These are phyloP conservation scores for Macrophomina phaseolina DNA, from an alignment of 2,329 filamentous ascomycete genomes.

Conservation along the genomic window DNA sequence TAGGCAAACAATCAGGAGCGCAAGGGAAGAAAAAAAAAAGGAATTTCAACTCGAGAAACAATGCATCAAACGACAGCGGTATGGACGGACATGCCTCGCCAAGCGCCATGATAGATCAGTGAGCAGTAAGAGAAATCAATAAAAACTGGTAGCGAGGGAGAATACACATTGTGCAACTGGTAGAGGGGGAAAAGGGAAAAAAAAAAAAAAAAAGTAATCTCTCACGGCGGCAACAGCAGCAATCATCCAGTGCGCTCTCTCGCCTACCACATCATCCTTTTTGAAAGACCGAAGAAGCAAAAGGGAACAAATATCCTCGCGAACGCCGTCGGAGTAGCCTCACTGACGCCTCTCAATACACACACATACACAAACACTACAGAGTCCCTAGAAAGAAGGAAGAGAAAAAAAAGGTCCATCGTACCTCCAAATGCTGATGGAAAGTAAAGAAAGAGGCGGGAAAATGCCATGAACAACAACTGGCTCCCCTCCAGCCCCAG, in stretches of 20 bases:
- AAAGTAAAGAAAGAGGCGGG: not conserved
- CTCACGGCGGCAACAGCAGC: not conserved
- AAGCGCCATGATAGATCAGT: not conserved
- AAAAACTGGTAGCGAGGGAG: not conserved
- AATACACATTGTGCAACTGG: not conserved
- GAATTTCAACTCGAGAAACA: not conserved
- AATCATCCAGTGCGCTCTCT: constrained; percentile 14
- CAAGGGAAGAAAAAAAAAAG: not conserved
- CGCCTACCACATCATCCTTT: not conserved
- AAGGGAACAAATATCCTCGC: not conserved
- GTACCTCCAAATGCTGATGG: constrained; percentile 12
- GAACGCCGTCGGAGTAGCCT: not conserved
- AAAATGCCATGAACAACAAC: constrained; percentile 7
- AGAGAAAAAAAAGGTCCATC: not conserved
- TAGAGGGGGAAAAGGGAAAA: not conserved
- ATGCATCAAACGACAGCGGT: not conserved
- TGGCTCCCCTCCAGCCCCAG: not conserved
- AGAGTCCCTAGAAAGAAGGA: not conserved
- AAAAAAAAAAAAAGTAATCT: not conserved
- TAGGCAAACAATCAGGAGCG: not conserved
- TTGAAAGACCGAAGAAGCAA: no score
- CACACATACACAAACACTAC: not conserved
- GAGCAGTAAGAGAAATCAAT: no score
- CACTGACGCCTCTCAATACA: not conserved
- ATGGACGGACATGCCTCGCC: not conserved